phyloP scores from a whole-genome alignment of 495 filamentous ascomycete species.

The Talaromyces adpressus region DNA sequence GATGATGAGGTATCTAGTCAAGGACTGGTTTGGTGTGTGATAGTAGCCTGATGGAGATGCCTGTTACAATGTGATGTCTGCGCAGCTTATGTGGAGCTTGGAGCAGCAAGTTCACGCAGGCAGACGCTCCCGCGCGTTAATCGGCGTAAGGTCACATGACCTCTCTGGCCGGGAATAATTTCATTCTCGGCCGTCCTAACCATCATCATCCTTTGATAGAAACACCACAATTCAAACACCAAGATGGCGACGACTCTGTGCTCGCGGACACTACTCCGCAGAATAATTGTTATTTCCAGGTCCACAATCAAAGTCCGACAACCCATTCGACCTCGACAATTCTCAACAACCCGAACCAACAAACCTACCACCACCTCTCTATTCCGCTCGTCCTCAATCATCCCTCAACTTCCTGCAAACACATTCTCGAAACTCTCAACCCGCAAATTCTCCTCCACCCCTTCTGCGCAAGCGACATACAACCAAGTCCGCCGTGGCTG shows the following conservation, averaged over 20 bases:
- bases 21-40: background rate
- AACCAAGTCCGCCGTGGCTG: slow-evolving; percentile 62
- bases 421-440: slow-evolving; percentile 4
- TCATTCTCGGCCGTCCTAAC: background rate
- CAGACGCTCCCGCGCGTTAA: background rate
- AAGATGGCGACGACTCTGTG: slow-evolving; percentile 1
- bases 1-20: background rate
- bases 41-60: background rate
- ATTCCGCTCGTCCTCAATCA: background rate
- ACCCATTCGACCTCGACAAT: background rate
- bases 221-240: background rate
- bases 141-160: background rate
- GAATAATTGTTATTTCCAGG: background rate
- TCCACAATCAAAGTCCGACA: background rate
- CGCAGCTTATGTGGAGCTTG: slow-evolving; percentile 3
- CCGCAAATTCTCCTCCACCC: slow-evolving; percentile 39
- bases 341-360: background rate
- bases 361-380: background rate
- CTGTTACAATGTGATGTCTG: background rate
- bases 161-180: background rate
- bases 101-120: background rate
- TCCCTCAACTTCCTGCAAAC: background rate
- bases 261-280: slow-evolving; percentile 4
- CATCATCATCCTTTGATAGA: background rate
- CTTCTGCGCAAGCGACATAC: slow-evolving; percentile 37